A percentile compares a stretch with the other conserved stretches of the same genome.
These are phyloP conservation scores for Xylariaceae sp. DNA, from an alignment of 2,329 filamentous ascomycete genomes.

Conservation along the genomic window DNA sequence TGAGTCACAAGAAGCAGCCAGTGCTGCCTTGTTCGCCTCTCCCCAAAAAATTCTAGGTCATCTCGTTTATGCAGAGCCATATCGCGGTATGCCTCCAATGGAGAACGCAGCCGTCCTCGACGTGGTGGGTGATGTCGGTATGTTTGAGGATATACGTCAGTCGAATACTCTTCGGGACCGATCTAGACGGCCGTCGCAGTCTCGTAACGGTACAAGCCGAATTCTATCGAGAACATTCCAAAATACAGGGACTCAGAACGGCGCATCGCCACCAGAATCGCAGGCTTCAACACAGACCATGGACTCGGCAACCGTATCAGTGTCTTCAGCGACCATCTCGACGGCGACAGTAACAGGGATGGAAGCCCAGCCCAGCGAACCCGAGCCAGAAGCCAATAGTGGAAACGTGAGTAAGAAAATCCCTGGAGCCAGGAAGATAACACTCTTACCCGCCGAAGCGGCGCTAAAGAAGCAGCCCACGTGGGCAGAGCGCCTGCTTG, in stretches of 20 bases:
- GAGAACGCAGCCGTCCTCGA: conserved; percentile 70
- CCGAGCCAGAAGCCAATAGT: conserved; percentile 45
- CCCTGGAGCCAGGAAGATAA: conserved; percentile 69
- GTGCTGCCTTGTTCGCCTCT: conserved; percentile 71
- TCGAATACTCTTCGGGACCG: conserved; percentile 23
- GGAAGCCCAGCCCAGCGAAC: conserved; percentile 19
- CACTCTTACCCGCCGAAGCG: conserved; percentile 71
- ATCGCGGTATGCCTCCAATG: conserved; percentile 67
- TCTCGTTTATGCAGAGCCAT: conserved; percentile 74
- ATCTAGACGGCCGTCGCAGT: conserved; percentile 34
- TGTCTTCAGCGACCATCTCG: conserved; percentile 50
- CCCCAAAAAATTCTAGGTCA: conserved; percentile 76
- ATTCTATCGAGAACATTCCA: conserved; percentile 45
- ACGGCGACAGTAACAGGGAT: conserved; percentile 54
- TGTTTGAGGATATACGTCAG: conserved; percentile 39
- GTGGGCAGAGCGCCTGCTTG: conserved; percentile 67
- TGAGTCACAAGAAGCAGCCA: conserved; percentile 74
- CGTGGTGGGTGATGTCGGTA: conserved; percentile 49
- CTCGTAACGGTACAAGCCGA: conserved; percentile 32
- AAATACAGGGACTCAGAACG: conserved; percentile 40
- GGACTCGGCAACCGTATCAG: conserved; percentile 57
- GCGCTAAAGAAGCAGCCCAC: conserved; percentile 74
- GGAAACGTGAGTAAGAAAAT: conserved; percentile 67
- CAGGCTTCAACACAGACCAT: conserved; percentile 62
- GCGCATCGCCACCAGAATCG: conserved; percentile 52